A percentile compares a stretch with the other conserved stretches of the same genome.
Evolutionary conservation across 768 basidiomycete species (phyloP).

Genomic region (Leccinellum rugosiceps): DNA sequence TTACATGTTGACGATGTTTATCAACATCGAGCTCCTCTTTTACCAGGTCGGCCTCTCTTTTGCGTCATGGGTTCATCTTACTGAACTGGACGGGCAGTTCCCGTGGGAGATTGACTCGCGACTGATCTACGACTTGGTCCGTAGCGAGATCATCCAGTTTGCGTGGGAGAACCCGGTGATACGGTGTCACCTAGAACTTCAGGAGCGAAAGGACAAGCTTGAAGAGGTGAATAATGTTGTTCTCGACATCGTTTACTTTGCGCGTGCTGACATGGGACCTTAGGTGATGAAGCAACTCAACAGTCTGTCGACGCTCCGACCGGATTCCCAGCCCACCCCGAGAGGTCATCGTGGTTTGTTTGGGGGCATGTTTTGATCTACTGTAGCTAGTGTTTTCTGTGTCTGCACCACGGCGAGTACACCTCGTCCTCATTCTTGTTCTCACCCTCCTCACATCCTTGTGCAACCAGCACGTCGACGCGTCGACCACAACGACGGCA

Average conservation of each 20-base stretch:
- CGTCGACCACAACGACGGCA: no score
- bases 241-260: background rate
- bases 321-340: slow-evolving; percentile 72
- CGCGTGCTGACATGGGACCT: slow-evolving; percentile 2
- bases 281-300: slow-evolving; percentile 96
- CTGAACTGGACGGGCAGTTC: slow-evolving; percentile 53
- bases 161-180: slow-evolving; percentile 95
- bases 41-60: slow-evolving; percentile 67
- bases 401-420: slow-evolving; percentile 2
- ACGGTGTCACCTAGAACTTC: slow-evolving; percentile 83
- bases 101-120: slow-evolving; percentile 96
- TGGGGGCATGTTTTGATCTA: slow-evolving; percentile 68
- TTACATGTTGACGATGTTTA: slow-evolving; percentile 95
- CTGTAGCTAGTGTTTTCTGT: background rate
- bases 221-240: slow-evolving; percentile 64
- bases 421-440: no score
- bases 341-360: slow-evolving; percentile 79
- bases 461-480: no score
- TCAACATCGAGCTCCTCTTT: slow-evolving; percentile 98
- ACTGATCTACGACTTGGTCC: slow-evolving; percentile 89
- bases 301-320: slow-evolving; percentile 81
- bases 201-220: slow-evolving; percentile 95
- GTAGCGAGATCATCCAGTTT: slow-evolving; percentile 84
- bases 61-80: background rate
- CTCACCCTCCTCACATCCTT: no score